Base-by-base conservation (phyloP, 2,329 filamentous ascomycete genomes). In the Ophiocordyceps sinensis region DNA sequence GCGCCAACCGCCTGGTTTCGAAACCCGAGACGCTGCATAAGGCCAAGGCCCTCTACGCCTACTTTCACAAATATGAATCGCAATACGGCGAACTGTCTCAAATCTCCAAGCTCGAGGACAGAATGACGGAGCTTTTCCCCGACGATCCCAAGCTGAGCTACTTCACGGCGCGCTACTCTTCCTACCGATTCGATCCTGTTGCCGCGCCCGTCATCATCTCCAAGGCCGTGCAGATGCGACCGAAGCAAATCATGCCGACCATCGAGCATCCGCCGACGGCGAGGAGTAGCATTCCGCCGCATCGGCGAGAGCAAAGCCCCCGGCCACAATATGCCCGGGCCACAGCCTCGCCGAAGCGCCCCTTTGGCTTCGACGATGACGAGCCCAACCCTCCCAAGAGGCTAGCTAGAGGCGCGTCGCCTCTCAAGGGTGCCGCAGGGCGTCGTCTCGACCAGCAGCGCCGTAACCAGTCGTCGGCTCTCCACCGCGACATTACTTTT, bases 21-120 rank as follows among this genome's bases (percentile, higher is more conserved):
- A 91, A 88, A 49, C 77, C 84, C 0, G 84, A 87, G 49, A 76
- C 77, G 11, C 64, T 81, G 1, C 63, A 71, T 41, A 91, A 87
- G 54, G 78, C 88, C 9, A 93, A 91, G 58, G 76, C 83, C 1
- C 74, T 98, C 1, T 94, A 94, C 53, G 70, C 79, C 3, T 96
- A 89, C 62, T 89, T 98, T 59, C 89, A 98, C 62, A 82, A 88
- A 51, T 94, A 94, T 57, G 91, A 98, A 64, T 88, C 87, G 11
- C 80, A 87, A 48, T 98, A 88, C 53, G 91, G 93, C 42, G 91
- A 98, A 57, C 72, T 96, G 5, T 77, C 83, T 6, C 88, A 96
- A 52, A 86, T 98, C 41, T 77, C 79, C 48, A 91, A 93, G 57
- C 70, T 98, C 14, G 93, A 98, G 61, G 82, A 81, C 52, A 79